These are phyloP conservation scores for Zizania palustris DNA, from an alignment of 202 grass and related monocot species.

Conservation along the genomic window DNA sequence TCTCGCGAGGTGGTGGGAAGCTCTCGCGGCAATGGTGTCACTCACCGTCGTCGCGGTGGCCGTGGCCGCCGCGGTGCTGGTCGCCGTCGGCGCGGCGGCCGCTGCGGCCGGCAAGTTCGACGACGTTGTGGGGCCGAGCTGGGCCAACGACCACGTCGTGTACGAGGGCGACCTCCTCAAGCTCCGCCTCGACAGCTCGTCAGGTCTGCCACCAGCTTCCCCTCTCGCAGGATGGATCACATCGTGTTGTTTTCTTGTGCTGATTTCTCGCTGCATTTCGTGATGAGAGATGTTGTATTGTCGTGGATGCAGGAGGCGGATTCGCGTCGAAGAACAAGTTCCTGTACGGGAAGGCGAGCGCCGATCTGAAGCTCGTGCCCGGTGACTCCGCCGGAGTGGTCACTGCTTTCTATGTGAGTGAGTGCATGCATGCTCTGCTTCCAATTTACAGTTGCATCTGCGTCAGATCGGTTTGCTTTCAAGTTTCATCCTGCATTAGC, in stretches of 20 bases:
- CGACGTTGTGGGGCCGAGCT: conserved; percentile 87
- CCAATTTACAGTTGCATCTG: no score
- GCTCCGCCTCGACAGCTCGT: conserved; percentile 85
- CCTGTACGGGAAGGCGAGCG: conserved; percentile 77
- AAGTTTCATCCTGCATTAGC: no score
- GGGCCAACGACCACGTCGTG: conserved; percentile 87
- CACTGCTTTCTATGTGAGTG: conserved; percentile 95
- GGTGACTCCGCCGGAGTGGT: conserved; percentile 93
- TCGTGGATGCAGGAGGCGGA: conserved; percentile 48
- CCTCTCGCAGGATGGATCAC: no score
- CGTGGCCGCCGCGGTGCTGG: background rate
- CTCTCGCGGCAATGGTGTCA: background rate
- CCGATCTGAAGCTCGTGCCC: conserved; percentile 85
- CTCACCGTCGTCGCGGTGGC: background rate
- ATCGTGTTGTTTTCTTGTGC: no score
- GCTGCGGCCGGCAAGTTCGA: conserved; percentile 56
- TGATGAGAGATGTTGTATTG: background rate
- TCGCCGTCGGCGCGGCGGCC: background rate
- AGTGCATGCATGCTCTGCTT: background rate
- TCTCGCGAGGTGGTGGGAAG: no score
- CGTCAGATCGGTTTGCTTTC: no score
- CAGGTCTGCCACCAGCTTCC: conserved; percentile 51
- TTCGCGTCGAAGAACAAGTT: conserved; percentile 80
- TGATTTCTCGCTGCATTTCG: no score
- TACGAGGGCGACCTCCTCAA: conserved; percentile 90